Percentiles rank a stretch among this genome's conserved stretches.
Evolutionary conservation across 106 monocot species (phyloP).

Genomic region (Dactylorhiza incarnata): DNA sequence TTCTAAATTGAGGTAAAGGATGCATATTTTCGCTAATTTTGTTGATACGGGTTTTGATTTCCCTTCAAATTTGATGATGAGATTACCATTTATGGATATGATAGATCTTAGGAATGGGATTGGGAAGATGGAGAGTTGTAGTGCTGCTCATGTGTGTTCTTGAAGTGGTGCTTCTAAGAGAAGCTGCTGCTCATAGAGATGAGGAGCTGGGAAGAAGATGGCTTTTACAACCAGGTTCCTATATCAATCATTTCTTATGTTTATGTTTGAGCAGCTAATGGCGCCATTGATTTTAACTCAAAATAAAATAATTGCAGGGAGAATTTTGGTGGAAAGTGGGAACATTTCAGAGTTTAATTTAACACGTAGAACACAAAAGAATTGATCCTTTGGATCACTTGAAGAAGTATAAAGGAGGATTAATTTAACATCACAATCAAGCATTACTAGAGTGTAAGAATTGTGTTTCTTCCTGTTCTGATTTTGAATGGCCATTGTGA

Average conservation of each 20-base stretch:
- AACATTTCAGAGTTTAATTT: slow-evolving; percentile 25
- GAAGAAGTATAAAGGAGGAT: slow-evolving; percentile 76
- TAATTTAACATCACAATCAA: slow-evolving; percentile 80
- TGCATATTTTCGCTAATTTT: background rate
- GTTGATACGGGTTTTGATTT: background rate
- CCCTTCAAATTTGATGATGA: background rate
- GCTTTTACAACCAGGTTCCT: background rate
- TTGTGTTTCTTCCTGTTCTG: background rate
- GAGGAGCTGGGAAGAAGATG: background rate
- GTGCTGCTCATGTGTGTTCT: background rate
- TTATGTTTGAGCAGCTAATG: background rate
- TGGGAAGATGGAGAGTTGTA: background rate
- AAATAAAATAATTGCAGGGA: slow-evolving; percentile 6
- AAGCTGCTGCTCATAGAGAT: background rate
- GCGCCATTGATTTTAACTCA: background rate
- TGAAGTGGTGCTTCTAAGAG: background rate
- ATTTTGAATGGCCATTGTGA: background rate
- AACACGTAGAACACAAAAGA: slow-evolving; percentile 41
- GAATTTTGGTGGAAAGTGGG: slow-evolving; percentile 20
- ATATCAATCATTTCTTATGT: background rate
- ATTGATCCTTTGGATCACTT: slow-evolving; percentile 68
- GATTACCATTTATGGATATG: background rate
- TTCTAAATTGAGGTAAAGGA: background rate
- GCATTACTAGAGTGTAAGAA: slow-evolving; percentile 96
- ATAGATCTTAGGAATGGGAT: background rate